Conservation (phyloP, 1,139 yeast genomes). For the Zygoascus sp. region DNA sequence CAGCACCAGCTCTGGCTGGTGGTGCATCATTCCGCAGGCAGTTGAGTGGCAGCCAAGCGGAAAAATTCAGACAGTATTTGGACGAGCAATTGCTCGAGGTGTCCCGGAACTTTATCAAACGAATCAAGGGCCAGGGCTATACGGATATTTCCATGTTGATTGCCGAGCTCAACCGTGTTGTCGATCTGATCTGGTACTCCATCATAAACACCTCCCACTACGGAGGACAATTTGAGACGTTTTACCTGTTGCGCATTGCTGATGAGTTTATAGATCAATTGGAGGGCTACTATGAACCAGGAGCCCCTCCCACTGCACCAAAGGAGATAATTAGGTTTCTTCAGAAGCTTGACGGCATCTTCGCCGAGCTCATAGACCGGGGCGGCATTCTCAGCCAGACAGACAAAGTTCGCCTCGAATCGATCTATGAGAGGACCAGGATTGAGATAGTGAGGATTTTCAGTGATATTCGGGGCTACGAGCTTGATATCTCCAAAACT, state of each 20-base stretch:
- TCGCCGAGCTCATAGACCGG: conserved; percentile 21
- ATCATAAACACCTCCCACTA: conserved; percentile 17
- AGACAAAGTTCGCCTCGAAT: conserved; percentile 27
- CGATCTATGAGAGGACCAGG: conserved; percentile 31
- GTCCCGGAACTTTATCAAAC: conserved; percentile 62
- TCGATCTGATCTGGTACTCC: conserved; percentile 59
- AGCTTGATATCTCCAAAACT: conserved; percentile 10
- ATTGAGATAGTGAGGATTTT: conserved; percentile 18
- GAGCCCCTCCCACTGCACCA: conserved; percentile 13
- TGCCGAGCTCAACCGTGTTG: conserved; percentile 43
- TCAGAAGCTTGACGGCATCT: conserved; percentile 26
- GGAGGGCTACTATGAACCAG: conserved; percentile 21
- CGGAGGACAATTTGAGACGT: conserved; percentile 45
- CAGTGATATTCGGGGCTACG: conserved; percentile 11
- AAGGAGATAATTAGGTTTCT: conserved; percentile 18
- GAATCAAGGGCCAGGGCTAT: conserved; percentile 43
- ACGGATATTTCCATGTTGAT: conserved; percentile 42
- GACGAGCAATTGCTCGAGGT: conserved; percentile 55
- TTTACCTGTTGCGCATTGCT: conserved; percentile 55
- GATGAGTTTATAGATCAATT: conserved; percentile 61
- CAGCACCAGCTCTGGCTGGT: conserved; percentile 3
- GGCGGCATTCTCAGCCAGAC: conserved; percentile 21
- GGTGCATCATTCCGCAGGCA: conserved; percentile 11
- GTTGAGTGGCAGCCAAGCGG: conserved; percentile 47
- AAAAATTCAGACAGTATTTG: conserved; percentile 54